Evolutionary conservation across 148 eudicot species (phyloP).

Genomic region (Camellia sinensis): DNA sequence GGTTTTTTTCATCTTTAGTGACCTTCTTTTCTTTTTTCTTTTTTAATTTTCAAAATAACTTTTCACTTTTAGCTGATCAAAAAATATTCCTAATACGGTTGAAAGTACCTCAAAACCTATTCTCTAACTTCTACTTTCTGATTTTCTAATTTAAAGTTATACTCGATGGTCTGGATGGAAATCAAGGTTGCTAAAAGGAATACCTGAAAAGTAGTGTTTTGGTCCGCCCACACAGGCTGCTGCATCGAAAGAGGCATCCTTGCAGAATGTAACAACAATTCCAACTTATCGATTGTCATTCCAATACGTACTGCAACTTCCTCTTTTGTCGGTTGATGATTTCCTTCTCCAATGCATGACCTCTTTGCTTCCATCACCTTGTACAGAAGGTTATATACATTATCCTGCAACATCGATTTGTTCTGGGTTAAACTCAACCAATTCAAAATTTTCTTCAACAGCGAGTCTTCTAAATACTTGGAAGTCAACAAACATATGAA

Average conservation of each 20-base stretch:
- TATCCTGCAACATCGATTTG: constrained; percentile 54
- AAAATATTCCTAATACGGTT: not conserved
- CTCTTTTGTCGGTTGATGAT: constrained; percentile 56
- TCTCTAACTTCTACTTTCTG: not conserved
- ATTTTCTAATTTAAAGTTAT: not conserved
- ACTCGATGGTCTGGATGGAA: not conserved
- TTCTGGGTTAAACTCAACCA: constrained; percentile 3
- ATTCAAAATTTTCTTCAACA: not conserved
- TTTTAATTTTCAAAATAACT: too few relatives aligned
- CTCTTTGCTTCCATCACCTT: constrained; percentile 75
- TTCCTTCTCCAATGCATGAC: constrained; percentile 59
- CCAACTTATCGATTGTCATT: constrained; percentile 68
- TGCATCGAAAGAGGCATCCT: constrained; percentile 76
- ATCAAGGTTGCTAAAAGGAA: constrained; percentile 13
- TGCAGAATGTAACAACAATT: constrained; percentile 43
- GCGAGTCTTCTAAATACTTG: not conserved
- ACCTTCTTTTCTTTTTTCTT: too few relatives aligned
- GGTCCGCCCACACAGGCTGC: constrained; percentile 68
- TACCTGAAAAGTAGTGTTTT: constrained; percentile 78
- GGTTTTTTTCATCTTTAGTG: too few relatives aligned
- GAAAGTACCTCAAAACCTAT: not conserved
- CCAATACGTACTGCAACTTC: constrained; percentile 71
- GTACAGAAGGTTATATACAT: constrained; percentile 61
- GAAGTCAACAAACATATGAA: not conserved
- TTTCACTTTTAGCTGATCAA: not conserved